phyloP scores from a whole-genome alignment of 805 yeast genomes.

The Kodamaea sagamina region DNA sequence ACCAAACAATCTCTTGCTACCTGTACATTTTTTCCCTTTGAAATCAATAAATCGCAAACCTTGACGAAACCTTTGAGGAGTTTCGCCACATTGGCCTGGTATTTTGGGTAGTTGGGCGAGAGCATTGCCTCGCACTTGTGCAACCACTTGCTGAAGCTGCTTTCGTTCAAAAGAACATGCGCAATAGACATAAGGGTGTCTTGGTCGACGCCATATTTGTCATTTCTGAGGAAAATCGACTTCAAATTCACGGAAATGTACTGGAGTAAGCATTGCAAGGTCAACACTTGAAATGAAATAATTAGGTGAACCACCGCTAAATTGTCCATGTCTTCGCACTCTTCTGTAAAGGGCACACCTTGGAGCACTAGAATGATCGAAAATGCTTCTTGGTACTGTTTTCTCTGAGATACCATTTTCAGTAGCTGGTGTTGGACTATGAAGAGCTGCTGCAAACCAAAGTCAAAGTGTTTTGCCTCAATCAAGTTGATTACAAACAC shows the following conservation, averaged over 20 bases:
- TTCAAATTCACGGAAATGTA: constrained; percentile 22
- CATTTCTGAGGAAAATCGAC: constrained; percentile 13
- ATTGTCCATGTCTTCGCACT: not conserved
- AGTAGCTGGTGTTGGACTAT: constrained; percentile 9
- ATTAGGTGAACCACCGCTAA: constrained; percentile 5
- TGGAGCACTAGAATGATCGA: not conserved
- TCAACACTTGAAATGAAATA: constrained; percentile 29
- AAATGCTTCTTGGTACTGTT: not conserved
- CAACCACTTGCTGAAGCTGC: constrained; percentile 28
- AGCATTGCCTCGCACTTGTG: constrained; percentile 9
- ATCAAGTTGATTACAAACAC: constrained; percentile 27
- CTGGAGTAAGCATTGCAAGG: constrained; percentile 30
- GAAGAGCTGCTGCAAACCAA: constrained; percentile 16
- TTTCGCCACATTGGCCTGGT: constrained; percentile 25
- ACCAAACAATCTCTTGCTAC: constrained; percentile 11
- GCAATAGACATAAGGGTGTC: constrained; percentile 19
- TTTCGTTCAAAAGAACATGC: constrained; percentile 18
- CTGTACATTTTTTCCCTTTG: constrained; percentile 7
- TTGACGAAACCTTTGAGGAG: constrained; percentile 29
- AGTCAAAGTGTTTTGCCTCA: constrained; percentile 17
- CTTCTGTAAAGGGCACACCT: constrained; percentile 4
- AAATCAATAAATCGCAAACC: constrained; percentile 18
- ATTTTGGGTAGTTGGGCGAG: constrained; percentile 17
- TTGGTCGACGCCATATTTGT: constrained; percentile 14
- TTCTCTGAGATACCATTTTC: not conserved